Conservation (phyloP, 106 monocot species). For the Ottelia alismoides region DNA sequence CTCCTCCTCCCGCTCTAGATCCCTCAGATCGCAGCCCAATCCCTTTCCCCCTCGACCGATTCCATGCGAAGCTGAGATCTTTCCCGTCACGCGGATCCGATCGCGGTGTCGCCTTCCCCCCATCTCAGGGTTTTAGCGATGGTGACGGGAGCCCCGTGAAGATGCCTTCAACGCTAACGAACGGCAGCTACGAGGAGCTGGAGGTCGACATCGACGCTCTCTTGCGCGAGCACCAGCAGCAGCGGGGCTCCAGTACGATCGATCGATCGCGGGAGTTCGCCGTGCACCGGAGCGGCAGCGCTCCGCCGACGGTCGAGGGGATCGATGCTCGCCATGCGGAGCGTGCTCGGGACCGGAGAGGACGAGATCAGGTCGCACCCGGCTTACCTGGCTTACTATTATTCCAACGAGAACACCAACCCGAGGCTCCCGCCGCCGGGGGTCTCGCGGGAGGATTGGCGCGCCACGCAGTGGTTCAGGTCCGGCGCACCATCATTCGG, state of each 20-base stretch:
- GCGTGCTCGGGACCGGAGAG: constrained; percentile 19
- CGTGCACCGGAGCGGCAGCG: constrained; percentile 63
- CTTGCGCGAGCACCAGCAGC: constrained; percentile 28
- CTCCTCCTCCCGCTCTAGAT: too few relatives aligned
- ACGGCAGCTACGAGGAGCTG: constrained; percentile 1
- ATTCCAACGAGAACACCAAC: background rate
- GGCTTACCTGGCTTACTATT: background rate
- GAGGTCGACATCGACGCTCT: constrained; percentile 45
- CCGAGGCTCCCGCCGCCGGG: constrained; percentile 1
- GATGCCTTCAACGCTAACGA: too few relatives aligned
- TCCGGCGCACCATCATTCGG: constrained; percentile 1
- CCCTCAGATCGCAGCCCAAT: too few relatives aligned
- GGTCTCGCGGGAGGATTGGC: constrained; percentile 14
- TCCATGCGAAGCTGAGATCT: too few relatives aligned
- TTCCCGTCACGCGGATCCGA: too few relatives aligned
- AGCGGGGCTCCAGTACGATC: constrained; percentile 6
- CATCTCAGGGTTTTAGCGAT: too few relatives aligned
- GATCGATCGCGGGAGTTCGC: constrained; percentile 26
- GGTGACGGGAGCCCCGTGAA: too few relatives aligned
- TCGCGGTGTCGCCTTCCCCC: too few relatives aligned
- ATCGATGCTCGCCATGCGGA: constrained; percentile 33
- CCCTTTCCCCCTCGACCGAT: too few relatives aligned
- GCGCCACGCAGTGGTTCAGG: constrained; percentile 6
- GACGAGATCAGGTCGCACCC: constrained; percentile 2
- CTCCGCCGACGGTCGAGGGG: constrained; percentile 83